Percentiles rank a stretch among this genome's conserved stretches.
Evolutionary conservation across 345 rosid genomes (phyloP).

Genomic region (Hibiscus trionum): DNA sequence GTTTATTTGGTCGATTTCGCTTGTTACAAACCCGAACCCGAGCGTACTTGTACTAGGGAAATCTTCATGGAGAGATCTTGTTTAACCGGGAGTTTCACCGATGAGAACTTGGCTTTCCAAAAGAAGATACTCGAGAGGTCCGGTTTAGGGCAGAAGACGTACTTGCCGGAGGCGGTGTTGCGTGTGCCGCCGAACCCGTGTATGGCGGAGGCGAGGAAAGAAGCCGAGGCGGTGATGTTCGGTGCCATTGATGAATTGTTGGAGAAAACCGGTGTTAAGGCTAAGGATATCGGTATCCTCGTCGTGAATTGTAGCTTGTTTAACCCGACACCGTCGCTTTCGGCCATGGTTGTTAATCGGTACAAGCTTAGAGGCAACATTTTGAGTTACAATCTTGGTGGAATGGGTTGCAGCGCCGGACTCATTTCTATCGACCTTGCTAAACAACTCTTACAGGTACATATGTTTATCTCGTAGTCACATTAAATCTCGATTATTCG

Average conservation of each 20-base stretch:
- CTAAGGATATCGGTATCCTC: conserved; percentile 38
- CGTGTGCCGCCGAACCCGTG: conserved; percentile 28
- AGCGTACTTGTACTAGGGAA: not conserved
- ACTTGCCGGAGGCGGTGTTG: conserved; percentile 22
- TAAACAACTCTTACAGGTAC: conserved; percentile 33
- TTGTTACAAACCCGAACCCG: conserved; percentile 14
- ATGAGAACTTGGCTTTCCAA: conserved; percentile 23
- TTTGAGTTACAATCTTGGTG: conserved; percentile 46
- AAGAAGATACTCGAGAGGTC: conserved; percentile 27
- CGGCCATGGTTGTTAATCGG: conserved; percentile 36
- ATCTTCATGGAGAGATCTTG: conserved; percentile 1
- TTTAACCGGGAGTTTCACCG: conserved; percentile 5
- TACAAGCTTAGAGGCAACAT: conserved; percentile 39
- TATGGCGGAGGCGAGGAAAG: conserved; percentile 26
- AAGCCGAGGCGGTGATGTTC: conserved; percentile 23
- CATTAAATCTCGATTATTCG: too few species aligned
- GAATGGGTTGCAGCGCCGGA: conserved; percentile 69
- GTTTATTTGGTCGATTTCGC: conserved; percentile 18
- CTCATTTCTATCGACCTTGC: conserved; percentile 53
- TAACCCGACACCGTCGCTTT: conserved; percentile 46
- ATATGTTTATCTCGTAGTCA: not conserved
- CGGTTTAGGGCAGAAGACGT: conserved; percentile 28
- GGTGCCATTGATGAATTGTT: conserved; percentile 19
- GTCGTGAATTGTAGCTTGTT: conserved; percentile 46
- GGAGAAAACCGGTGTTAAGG: conserved; percentile 28